phyloP scores from a whole-genome alignment of 2,329 filamentous ascomycete genomes.

The Penicillium occitanis region DNA sequence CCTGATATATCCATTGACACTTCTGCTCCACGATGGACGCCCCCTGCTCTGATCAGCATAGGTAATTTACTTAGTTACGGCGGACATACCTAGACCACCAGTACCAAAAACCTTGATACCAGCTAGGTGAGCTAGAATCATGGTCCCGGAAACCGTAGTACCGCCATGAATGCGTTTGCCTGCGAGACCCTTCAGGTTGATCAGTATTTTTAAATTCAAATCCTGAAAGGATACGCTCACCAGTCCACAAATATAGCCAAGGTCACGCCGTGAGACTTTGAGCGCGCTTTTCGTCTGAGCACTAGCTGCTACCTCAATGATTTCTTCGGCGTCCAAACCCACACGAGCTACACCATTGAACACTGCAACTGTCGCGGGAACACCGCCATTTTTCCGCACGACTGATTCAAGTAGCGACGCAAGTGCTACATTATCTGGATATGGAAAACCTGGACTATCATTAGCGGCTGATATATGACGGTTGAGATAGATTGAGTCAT shows the following conservation, averaged over 20 bases:
- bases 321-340: constrained; percentile 70
- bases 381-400: constrained; percentile 74
- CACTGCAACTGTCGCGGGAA: constrained; percentile 89
- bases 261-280: constrained; percentile 85
- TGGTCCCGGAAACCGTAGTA: constrained; percentile 90
- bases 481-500: background rate
- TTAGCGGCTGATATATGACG: background rate
- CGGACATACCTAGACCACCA: constrained; percentile 67
- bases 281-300: constrained; percentile 66
- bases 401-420: constrained; percentile 78
- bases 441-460: constrained; percentile 59
- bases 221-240: constrained; percentile 42
- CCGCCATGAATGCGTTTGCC: constrained; percentile 77
- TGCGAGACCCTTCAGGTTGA: constrained; percentile 54
- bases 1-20: constrained; percentile 82
- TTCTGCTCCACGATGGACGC: constrained; percentile 87
- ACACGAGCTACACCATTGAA: constrained; percentile 79
- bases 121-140: constrained; percentile 80
- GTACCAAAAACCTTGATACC: constrained; percentile 94
- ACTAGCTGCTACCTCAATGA: constrained; percentile 65
- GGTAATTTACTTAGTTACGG: background rate
- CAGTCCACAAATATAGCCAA: constrained; percentile 77
- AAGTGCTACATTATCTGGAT: constrained; percentile 70
- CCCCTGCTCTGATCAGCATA: constrained; percentile 50
- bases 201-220: constrained; percentile 11